Percentiles rank a stretch among this genome's conserved stretches.
These are phyloP conservation scores for Triticum dicoccoides DNA, from an alignment of 176 grass and related monocot species.

Conservation along the genomic window DNA sequence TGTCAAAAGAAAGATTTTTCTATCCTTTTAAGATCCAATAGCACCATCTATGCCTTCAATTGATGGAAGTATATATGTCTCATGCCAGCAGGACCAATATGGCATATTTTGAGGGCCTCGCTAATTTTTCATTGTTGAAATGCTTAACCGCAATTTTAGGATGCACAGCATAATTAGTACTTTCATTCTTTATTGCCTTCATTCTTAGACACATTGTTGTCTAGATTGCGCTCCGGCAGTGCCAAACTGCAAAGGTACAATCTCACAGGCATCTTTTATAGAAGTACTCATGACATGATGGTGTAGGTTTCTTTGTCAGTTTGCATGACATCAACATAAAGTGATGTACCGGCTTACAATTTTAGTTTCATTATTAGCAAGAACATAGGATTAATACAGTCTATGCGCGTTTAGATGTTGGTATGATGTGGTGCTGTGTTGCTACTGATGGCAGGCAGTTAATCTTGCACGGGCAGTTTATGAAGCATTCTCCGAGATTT, in stretches of 20 bases:
- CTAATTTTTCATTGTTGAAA: too few relatives aligned
- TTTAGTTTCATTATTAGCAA: neutral
- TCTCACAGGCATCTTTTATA: neutral
- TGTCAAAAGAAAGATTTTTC: too few relatives aligned
- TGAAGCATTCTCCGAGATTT: neutral
- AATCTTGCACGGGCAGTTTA: slow-evolving; percentile 3
- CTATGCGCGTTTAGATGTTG: too few relatives aligned
- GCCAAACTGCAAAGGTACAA: neutral
- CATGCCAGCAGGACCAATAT: too few relatives aligned
- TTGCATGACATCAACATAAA: neutral
- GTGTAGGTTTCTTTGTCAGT: neutral
- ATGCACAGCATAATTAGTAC: too few relatives aligned
- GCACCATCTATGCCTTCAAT: too few relatives aligned
- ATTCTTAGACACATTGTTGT: neutral
- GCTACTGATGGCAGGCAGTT: neutral
- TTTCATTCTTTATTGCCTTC: neutral
- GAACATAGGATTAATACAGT: neutral
- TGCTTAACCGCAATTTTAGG: too few relatives aligned
- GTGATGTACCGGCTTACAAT: neutral
- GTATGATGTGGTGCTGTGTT: too few relatives aligned
- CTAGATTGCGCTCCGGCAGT: neutral
- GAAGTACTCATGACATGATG: neutral
- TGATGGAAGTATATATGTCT: too few relatives aligned
- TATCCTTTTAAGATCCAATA: too few relatives aligned
- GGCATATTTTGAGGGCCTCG: too few relatives aligned